Evolutionary conservation across 2,329 filamentous ascomycete genomes (phyloP), one percentile per base, ranked within the genome.

Genomic region (Hortaea sp.): DNA sequence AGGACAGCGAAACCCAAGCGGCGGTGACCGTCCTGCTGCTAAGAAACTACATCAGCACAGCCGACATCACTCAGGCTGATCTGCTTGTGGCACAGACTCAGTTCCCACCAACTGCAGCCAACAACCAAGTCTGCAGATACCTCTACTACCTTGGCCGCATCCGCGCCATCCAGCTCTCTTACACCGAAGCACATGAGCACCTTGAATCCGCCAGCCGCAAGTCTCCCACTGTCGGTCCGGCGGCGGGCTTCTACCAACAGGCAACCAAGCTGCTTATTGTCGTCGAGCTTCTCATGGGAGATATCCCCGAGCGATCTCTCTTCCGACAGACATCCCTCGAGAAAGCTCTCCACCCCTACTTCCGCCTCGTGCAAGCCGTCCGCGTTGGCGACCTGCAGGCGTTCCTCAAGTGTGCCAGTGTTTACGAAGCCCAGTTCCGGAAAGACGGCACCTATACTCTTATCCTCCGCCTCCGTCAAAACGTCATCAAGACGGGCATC

Each of bases 401-500:
- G 51, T 98, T 98, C 66, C 78, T 95, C 66, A 87, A 82, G 55
- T 82, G 85, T 39, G 89, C 97, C 51, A 83, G 85, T 58, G 78
- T 82, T 42, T 82, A 95, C 63, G 82, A 83, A 48, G 80, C 85
- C 39, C 83, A 82, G 7, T 98, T 97, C 81, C 84, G 88, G 61
- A 84, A 85, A 55, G 92, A 98, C 64, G 87, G 87, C 47, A 97
- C 90, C 13, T 97, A 97, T 73, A 94, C 89, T 7, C 76, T 98
- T 48, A 94, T 97, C 59, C 78, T 97, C 53, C 89, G 92, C 52
- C 77, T 98, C 51, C 83, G 92, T 58, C 92, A 98, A 69, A 98
- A 98, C 64, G 92, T 98, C 63, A 97, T 98, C 79, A 95, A 95
- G 76, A 98, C 92, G 3, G 92, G 92, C 55, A 95, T 98, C 53